A percentile compares a stretch with the other conserved stretches of the same genome.
These are phyloP conservation scores for Moringa oleifera DNA, from an alignment of 345 rosid species.

Conservation along the genomic window DNA sequence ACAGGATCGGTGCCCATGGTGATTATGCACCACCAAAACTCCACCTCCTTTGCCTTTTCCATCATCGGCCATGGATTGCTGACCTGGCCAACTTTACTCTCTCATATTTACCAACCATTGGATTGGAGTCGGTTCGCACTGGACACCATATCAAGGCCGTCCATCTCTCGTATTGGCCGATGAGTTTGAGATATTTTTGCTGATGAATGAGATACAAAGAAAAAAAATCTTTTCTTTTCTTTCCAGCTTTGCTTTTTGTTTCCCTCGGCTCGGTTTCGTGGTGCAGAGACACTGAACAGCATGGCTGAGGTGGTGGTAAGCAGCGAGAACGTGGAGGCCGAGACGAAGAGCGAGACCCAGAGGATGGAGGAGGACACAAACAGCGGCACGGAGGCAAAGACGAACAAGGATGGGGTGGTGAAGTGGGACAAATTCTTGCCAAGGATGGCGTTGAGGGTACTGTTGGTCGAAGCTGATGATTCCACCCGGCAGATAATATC, in stretches of 20 bases:
- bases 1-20: not conserved
- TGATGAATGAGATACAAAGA: not conserved
- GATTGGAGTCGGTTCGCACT: slow-evolving; percentile 22
- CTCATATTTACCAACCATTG: slow-evolving; percentile 19
- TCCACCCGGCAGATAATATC: slow-evolving; percentile 85
- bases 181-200: slow-evolving; percentile 37
- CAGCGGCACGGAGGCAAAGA: slow-evolving; percentile 11
- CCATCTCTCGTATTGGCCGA: slow-evolving; percentile 13
- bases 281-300: not conserved
- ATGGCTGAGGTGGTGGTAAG: slow-evolving; percentile 41
- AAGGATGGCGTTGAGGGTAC: slow-evolving; percentile 55
- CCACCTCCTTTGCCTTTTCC: not conserved
- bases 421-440: slow-evolving; percentile 76
- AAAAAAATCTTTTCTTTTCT: not conserved
- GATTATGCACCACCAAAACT: not conserved
- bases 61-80: slow-evolving; percentile 20
- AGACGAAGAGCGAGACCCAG: slow-evolving; percentile 17
- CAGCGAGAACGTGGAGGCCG: slow-evolving; percentile 33
- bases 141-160: slow-evolving; percentile 21
- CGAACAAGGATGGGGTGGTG: slow-evolving; percentile 29
- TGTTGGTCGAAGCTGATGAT: slow-evolving; percentile 93
- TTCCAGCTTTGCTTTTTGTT: not conserved
- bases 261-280: not conserved
- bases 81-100: slow-evolving; percentile 32
- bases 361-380: slow-evolving; percentile 11